Conservation (phyloP, 805 yeast genomes). For the Kodamaea hsintzibuensis region DNA sequence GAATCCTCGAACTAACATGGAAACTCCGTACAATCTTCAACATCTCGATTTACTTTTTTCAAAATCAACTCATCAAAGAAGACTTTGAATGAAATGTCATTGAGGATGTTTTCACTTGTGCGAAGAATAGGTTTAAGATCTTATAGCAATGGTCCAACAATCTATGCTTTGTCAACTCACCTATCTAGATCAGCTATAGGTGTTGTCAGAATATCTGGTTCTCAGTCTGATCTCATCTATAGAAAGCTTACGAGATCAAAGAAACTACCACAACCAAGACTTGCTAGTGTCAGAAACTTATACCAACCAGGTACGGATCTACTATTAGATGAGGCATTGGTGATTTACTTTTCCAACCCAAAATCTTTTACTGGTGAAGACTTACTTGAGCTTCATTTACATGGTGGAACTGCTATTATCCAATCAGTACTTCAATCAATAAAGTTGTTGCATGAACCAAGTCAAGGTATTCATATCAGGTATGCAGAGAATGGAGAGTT, state of each 20-base stretch:
- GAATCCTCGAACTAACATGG: neutral
- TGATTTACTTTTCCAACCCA: constrained; percentile 70
- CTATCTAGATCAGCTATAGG: constrained; percentile 84
- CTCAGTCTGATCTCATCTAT: constrained; percentile 51
- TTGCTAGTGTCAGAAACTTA: constrained; percentile 59
- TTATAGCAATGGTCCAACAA: constrained; percentile 52
- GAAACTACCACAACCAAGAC: constrained; percentile 47
- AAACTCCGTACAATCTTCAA: neutral
- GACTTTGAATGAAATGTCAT: neutral
- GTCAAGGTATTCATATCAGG: constrained; percentile 48
- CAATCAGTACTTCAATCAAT: constrained; percentile 67
- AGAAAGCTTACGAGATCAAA: constrained; percentile 44
- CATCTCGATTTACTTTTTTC: neutral
- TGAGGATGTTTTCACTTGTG: neutral
- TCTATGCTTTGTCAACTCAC: constrained; percentile 88
- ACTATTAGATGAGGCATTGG: constrained; percentile 76
- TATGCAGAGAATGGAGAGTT: constrained; percentile 95
- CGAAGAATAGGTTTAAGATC: neutral
- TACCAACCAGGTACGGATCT: constrained; percentile 39
- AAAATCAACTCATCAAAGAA: neutral
- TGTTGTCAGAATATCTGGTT: constrained; percentile 80
- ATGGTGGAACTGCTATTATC: constrained; percentile 90
- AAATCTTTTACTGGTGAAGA: constrained; percentile 92
- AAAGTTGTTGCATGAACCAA: constrained; percentile 48
- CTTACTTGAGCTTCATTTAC: constrained; percentile 82